Base-by-base conservation (phyloP, 371 early-diverging fungal species). In the Saksenaea vasiformis region DNA sequence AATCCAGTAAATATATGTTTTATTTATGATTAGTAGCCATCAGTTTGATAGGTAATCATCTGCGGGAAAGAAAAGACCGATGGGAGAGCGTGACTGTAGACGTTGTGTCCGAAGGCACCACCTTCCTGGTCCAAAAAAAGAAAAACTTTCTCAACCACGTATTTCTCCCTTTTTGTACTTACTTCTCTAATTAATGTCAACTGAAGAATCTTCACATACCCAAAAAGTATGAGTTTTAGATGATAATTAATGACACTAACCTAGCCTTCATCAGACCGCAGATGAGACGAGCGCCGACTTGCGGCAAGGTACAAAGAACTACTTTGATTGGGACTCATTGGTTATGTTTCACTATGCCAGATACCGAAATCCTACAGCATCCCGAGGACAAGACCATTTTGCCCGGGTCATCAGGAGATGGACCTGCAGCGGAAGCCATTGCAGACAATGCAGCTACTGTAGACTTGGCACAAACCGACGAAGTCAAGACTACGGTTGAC, bases 281-380 rank as follows among this genome's bases (percentile, higher is more conserved):
- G 51, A 47, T 0, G 51, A 47, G 24, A 8, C 11, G 19, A 47
- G 22, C n/a, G 19, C 24, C 22, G 22, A 5, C 5, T 22, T 22
- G 27, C 22, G 22, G 51, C 51, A 47, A 47, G 51, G 51, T 47
- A 47, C 51, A n/a, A 22, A 22, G 22, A 47, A 22, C 2, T 22
- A 7, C 8, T 8, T 22, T 24, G 27, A 47, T 19, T 10, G 2
- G 10, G 8, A 47, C 51, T 47, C 24, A 47, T 47, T 47, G 51
- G 51, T 22, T 47, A 47, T 47, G 51, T 47, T 47, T 47, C 51
- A 47, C 51, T 47, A 47, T 47, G 51, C 51, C 22, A 17, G 51
- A 17, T 47, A 47, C 39, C 39, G 39, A 39, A 11, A 22, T 5
- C 22, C n/a, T 22, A 10, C 4, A 47, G 22, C 22, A 22, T 7